Evolutionary conservation across 768 basidiomycete genomes (phyloP), one percentile per base, ranked within the genome.

Genomic region (Boletus fagicola): DNA sequence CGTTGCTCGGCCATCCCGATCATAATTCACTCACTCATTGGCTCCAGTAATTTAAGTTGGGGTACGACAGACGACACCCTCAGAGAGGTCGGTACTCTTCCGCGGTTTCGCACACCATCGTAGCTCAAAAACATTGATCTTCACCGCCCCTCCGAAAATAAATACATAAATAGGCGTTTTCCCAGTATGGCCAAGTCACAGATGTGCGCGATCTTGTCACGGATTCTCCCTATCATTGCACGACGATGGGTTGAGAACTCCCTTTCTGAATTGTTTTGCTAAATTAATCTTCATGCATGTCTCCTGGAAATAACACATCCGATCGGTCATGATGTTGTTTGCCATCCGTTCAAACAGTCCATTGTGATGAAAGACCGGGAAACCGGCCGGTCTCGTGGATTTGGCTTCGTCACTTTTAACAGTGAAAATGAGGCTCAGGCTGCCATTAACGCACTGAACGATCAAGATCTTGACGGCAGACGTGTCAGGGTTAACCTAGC

Each of bases 381-480:
- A 61, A 83, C 82, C 49, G 80, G 80, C 55, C 79, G 82, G 60
- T 81, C 80, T 54, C 76, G 83, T 63, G 82, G 82, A 60, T 83
- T 83, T 70, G 82, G 81, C 56, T 83, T 83, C 62, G 82, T 83
- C 61, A 80, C 76, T 42, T 77, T 69, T 42, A 20, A n/a, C 46
- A 45, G 48, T 55, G 3, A 31, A 3, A 43, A 46, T 0, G 74
- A 81, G 63, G 82, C 82, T 54, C 57, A 82, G 1, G 68, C 71
- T 55, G 80, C 82, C 38, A 81, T 83, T 65, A 10, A 26, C 7
- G 67, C 50, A 45, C 64, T 82, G 68, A 69, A 83, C 67, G 83
- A 83, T 8, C 76, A 78, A 61, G 81, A 82, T 0, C 71, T 83
- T 13, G 83, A 84, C 65, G 81, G 82, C 54, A 79, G 83, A 54